Conservation (phyloP, 83 land plant species). For the Thuja plicata region DNA sequence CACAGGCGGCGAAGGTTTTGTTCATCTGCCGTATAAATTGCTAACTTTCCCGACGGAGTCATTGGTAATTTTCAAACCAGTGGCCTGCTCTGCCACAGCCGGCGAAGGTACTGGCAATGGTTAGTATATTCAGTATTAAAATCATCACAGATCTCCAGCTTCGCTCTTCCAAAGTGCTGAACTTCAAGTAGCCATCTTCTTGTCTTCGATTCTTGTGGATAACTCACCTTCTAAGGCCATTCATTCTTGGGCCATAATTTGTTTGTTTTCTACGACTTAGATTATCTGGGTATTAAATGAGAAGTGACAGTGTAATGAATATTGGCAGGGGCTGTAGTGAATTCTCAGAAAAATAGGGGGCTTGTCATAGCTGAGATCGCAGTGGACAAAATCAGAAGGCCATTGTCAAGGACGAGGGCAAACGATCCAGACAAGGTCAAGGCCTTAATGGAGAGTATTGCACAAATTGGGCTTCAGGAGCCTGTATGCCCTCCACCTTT, state of each 20-base stretch:
- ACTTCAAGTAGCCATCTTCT: neutral
- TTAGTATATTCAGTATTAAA: neutral
- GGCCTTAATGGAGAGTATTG: constrained; percentile 89
- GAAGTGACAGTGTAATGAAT: neutral
- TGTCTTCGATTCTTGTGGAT: no score
- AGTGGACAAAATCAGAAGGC: constrained; percentile 78
- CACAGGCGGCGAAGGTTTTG: no score
- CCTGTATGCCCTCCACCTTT: constrained; percentile 50
- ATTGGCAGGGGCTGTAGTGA: constrained; percentile 22
- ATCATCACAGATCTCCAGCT: neutral
- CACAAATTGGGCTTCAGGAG: constrained; percentile 89
- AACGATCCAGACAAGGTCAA: constrained; percentile 91
- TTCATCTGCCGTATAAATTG: neutral
- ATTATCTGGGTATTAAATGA: no score
- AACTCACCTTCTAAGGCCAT: no score
- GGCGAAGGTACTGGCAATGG: neutral
- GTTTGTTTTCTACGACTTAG: no score
- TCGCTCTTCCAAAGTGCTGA: neutral
- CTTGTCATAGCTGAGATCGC: constrained; percentile 82
- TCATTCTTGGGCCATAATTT: no score
- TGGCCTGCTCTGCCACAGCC: neutral
- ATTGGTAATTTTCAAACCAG: neutral
- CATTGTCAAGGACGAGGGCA: constrained; percentile 79
- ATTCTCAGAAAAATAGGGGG: constrained; percentile 35
- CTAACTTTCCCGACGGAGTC: neutral